Base-by-base conservation (phyloP, 2,329 filamentous ascomycete genomes). In the Botrytis pseudocinerea region DNA sequence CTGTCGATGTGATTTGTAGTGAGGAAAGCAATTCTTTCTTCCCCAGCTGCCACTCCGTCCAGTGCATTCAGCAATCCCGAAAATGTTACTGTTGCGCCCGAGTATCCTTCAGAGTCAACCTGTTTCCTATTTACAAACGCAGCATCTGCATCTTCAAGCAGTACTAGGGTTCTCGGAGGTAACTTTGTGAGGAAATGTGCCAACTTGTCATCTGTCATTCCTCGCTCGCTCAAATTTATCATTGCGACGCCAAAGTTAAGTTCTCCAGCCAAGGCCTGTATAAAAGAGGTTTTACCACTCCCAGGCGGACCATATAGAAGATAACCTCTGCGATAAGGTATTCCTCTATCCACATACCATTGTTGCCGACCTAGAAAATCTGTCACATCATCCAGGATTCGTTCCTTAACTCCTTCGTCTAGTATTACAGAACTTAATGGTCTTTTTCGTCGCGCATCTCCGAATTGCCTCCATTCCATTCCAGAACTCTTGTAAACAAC, bases 1-100 rank as follows among this genome's bases (percentile, higher is more conserved):
- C 93, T 88, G 77, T 98, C 94, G 54, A 97, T 90, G 80, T 98
- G 94, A 80, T 99, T 99, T 4, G 96, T 99, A 0, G 96, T 99
- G 7, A 99, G 86, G 82, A 99, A 97, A 1, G 97, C 90, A 75
- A 99, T 93, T 70, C 96, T 89, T 84, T 98, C 95, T 81, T 98
- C 96, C 20, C 94, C 93, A 69, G 95, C 97, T 10, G 94, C 94
- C n/a, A 98, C 90, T 1, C 96, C 96, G 76, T 99, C 96, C 22
- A 95, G 82, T 0, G 93, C 92, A 79, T 95, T 95, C 54, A 98
- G 85, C 32, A 98, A 84, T 0, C 95, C 95, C 0, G 95, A 98
- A 79, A 98, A 98, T 0, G 96, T 99, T 69, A 76, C 79, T n/a
- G 70, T 81, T 70, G 57, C 77, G 32, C 76, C 79, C 59, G 46